Percentiles rank a stretch among this genome's conserved stretches.
Conservation (phyloP, 306 rosid species). For the Cercis canadensis region DNA sequence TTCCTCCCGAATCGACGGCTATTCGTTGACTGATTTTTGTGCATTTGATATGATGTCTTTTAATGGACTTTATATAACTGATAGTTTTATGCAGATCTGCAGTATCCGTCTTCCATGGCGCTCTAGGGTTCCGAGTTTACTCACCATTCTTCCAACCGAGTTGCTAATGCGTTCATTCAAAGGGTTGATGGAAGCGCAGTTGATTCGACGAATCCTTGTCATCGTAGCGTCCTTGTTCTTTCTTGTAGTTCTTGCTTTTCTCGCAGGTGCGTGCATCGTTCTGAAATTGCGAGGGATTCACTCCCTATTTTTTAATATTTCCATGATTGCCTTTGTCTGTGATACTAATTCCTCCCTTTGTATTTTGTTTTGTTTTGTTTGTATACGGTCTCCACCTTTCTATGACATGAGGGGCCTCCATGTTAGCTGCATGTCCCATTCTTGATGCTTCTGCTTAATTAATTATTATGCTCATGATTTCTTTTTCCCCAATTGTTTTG, state of each 20-base stretch:
- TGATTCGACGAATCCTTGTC: conserved; percentile 21
- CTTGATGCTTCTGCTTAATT: neutral
- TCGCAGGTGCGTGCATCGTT: conserved; percentile 41
- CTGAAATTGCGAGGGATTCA: neutral
- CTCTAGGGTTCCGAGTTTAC: conserved; percentile 13
- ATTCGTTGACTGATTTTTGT: conserved; percentile 36
- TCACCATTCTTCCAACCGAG: neutral
- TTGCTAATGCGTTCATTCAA: neutral
- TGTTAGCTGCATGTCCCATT: neutral
- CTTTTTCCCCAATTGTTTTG: neutral
- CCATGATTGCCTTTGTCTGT: neutral
- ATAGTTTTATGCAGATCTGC: conserved; percentile 32
- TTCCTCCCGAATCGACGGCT: conserved; percentile 55
- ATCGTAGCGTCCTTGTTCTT: conserved; percentile 24
- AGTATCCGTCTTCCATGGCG: neutral
- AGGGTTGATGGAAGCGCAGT: conserved; percentile 39
- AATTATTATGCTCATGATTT: neutral
- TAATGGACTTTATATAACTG: conserved; percentile 2
- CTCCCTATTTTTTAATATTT: neutral
- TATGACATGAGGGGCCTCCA: conserved; percentile 13
- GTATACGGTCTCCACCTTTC: conserved; percentile 27
- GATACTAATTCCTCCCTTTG: too few species aligned
- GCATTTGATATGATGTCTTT: conserved; percentile 37
- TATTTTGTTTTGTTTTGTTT: neutral
- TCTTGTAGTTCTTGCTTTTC: conserved; percentile 34